Base-by-base conservation (phyloP, 768 basidiomycete genomes). In the Lactarius hengduanensis region DNA sequence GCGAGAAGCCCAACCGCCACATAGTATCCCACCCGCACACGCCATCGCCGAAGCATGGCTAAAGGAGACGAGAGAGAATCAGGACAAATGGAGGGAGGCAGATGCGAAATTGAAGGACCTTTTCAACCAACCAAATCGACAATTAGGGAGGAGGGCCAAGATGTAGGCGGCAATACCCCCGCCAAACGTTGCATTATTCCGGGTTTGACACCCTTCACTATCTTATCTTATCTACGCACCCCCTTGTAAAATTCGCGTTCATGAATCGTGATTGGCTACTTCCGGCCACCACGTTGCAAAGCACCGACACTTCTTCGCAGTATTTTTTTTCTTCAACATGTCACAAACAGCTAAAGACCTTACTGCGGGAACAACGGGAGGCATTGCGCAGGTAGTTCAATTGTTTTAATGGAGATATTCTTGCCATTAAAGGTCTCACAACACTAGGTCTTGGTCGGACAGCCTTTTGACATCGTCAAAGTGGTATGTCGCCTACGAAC, bases 401-500 rank as follows among this genome's bases (percentile, higher is more conserved):
- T n/a, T 45, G 36, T 62, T 56, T 56, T 58, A 57, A 61, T 40
- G 54, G n/a, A 34, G 36, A 30, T 22, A 13, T 60, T 56, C 62
- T 62, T 62, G 41, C 61, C 30, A 54, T 56, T 69, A 61, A 68
- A 62, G 60, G 70, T 69, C 66, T 68, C 55, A 55, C 28, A 43
- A 63, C 67, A 62, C 26, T 61, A 92, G 90, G 91, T 94, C 66
- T 81, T 94, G 56, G 92, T 94, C 57, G 94, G 93, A 57, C 92
- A 96, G 76, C 95, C 95, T 15, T 98, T 98, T 77, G 95, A 98
- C 77, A 95, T 96, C 70, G 92, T 95, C 79, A 97, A 97, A 88
- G 92, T 95, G 79, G 92, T 94, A 74, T 75, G 91, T 85, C 41
- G 59, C 40, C 16, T 41, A 45, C 47, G 15, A 61, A 55, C 43